Percentiles rank a stretch among this genome's conserved stretches.
Evolutionary conservation across 2,329 filamentous ascomycete genomes (phyloP).

Genomic region (Exophiala calicioides): DNA sequence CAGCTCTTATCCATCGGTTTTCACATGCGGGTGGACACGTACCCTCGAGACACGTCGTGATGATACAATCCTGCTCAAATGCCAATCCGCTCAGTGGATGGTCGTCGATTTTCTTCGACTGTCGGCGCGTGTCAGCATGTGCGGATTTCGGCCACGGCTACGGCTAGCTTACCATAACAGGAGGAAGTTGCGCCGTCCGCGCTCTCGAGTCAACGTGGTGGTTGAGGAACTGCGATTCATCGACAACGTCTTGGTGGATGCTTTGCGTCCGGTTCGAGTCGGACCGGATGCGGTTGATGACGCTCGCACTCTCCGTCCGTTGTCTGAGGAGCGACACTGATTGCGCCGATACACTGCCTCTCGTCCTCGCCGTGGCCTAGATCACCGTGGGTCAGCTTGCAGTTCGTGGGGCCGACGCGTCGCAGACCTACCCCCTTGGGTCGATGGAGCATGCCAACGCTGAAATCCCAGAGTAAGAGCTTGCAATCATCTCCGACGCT

Average conservation of each 20-base stretch:
- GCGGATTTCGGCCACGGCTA: slow-evolving; percentile 9
- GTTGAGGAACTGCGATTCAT: slow-evolving; percentile 63
- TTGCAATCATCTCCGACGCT: slow-evolving; percentile 93
- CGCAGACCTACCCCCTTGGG: slow-evolving; percentile 73
- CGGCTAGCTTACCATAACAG: slow-evolving; percentile 70
- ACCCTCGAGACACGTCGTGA: slow-evolving; percentile 91
- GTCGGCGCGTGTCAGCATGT: slow-evolving; percentile 16
- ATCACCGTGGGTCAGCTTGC: slow-evolving; percentile 2
- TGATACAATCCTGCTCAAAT: slow-evolving; percentile 91
- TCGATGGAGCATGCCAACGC: slow-evolving; percentile 89
- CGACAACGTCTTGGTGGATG: slow-evolving; percentile 39
- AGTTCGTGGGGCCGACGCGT: not conserved
- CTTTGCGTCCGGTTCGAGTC: slow-evolving; percentile 60
- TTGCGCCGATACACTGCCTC: slow-evolving; percentile 53
- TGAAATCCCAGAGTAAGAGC: slow-evolving; percentile 95
- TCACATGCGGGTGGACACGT: slow-evolving; percentile 41
- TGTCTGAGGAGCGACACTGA: slow-evolving; percentile 52
- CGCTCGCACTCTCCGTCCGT: slow-evolving; percentile 63
- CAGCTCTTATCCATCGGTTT: slow-evolving; percentile 5
- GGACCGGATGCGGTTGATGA: slow-evolving; percentile 63
- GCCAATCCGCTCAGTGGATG: slow-evolving; percentile 87
- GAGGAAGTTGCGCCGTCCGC: slow-evolving; percentile 80
- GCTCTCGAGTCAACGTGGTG: slow-evolving; percentile 85
- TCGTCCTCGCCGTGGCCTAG: slow-evolving; percentile 34
- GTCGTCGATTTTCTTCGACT: slow-evolving; percentile 81